Evolutionary conservation across 176 grass and related monocot species (phyloP).

Genomic region (Phyllostachys edulis): DNA sequence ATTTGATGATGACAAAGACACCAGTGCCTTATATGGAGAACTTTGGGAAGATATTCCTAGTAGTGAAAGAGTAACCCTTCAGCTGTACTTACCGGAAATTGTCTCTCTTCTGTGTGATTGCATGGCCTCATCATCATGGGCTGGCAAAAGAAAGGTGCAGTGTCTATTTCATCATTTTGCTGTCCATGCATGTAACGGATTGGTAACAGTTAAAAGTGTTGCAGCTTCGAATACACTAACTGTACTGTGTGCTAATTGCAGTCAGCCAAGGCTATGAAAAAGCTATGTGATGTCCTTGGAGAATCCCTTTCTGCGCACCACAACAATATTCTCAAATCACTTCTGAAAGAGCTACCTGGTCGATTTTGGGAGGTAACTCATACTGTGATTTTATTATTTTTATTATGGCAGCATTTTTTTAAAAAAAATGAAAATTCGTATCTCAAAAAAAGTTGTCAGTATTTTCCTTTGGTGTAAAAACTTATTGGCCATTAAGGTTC

Average conservation of each 20-base stretch:
- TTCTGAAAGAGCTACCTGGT: conserved; percentile 88
- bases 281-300: conserved; percentile 75
- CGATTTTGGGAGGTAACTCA: conserved; percentile 86
- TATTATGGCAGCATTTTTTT: neutral
- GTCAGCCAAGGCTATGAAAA: conserved; percentile 91
- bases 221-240: conserved; percentile 38
- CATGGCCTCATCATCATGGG: conserved; percentile 88
- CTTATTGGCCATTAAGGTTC: neutral
- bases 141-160: conserved; percentile 91
- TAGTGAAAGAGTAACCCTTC: conserved; percentile 89
- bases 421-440: neutral
- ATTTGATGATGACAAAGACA: conserved; percentile 97
- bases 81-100: conserved; percentile 81
- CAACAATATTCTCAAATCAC: conserved; percentile 74
- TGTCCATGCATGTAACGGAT: neutral
- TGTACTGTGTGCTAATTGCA: conserved; percentile 38
- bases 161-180: conserved; percentile 26
- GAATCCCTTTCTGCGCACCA: conserved; percentile 61
- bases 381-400: neutral
- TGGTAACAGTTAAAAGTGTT: neutral
- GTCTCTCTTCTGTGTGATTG: conserved; percentile 75
- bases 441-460: neutral
- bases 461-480: neutral
- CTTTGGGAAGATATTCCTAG: conserved; percentile 92
- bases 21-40: conserved; percentile 80